phyloP scores from a whole-genome alignment of 805 yeast species.

The Starmerella floris region DNA sequence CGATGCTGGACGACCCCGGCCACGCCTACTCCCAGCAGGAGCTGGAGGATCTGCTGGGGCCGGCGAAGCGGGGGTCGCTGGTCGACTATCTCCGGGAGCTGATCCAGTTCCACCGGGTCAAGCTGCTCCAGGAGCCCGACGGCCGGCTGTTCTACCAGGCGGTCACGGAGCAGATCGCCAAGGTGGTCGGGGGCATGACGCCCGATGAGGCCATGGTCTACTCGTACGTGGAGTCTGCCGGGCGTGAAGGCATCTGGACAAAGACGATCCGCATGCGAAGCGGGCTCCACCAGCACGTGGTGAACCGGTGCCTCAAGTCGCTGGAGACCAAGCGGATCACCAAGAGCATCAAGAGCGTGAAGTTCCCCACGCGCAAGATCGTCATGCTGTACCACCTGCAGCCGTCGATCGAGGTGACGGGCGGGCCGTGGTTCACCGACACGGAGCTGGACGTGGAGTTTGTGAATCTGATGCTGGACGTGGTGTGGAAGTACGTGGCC shows the following conservation, averaged over 20 bases:
- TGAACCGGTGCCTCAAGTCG: conserved; percentile 63
- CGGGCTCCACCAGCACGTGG: conserved; percentile 84
- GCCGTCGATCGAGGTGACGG: conserved; percentile 91
- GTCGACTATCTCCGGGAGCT: conserved; percentile 36
- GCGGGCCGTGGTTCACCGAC: conserved; percentile 99
- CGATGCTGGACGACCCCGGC: conserved; percentile 43
- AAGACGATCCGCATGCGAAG: conserved; percentile 80
- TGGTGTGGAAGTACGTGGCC: conserved; percentile 78
- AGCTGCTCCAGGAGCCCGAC: conserved; percentile 49
- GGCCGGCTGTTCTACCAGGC: conserved; percentile 58
- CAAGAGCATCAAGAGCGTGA: conserved; percentile 81
- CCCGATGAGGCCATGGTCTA: conserved; percentile 85
- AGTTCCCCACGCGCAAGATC: conserved; percentile 81
- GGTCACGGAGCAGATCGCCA: conserved; percentile 59
- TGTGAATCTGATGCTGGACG: conserved; percentile 67
- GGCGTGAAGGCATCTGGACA: conserved; percentile 94
- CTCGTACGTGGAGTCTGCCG: conserved; percentile 80
- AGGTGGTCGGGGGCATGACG: conserved; percentile 58
- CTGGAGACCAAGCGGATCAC: conserved; percentile 71
- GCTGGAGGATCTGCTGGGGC: conserved; percentile 38
- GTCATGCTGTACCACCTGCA: conserved; percentile 89
- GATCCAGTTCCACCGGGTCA: conserved; percentile 45
- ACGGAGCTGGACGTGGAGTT: conserved; percentile 89
- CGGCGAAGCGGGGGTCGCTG: conserved; percentile 32
- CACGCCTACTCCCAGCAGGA: conserved; percentile 56